Conservation (phyloP, 495 filamentous ascomycete species). For the Aspergillus bertholletiae region DNA sequence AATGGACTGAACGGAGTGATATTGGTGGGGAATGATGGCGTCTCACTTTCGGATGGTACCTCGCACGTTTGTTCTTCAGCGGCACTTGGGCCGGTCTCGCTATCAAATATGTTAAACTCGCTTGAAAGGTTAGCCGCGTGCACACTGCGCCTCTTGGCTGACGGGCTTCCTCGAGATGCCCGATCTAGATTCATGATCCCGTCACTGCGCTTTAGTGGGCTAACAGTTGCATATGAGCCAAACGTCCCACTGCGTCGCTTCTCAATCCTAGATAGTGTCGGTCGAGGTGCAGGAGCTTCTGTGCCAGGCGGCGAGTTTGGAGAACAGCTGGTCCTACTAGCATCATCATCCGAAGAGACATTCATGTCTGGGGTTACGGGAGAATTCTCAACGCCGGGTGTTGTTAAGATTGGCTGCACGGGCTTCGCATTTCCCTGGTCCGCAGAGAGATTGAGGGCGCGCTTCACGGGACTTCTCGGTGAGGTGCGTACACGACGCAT, state of each 20-base stretch:
- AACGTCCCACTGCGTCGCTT: constrained; percentile 47
- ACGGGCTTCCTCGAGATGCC: constrained; percentile 71
- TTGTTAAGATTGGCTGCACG: constrained; percentile 29
- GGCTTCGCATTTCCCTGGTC: constrained; percentile 67
- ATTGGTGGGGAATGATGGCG: constrained; percentile 19
- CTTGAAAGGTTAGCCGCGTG: constrained; percentile 59
- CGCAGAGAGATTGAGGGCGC: constrained; percentile 64
- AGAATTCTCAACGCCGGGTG: constrained; percentile 56
- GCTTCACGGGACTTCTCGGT: constrained; percentile 72
- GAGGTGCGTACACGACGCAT: constrained; percentile 58
- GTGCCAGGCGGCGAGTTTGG: constrained; percentile 38
- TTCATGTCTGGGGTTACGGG: constrained; percentile 25
- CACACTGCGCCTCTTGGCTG: constrained; percentile 81
- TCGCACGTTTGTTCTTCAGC: constrained; percentile 24
- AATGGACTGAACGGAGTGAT: constrained; percentile 36
- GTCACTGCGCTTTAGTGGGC: constrained; percentile 90
- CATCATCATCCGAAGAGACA: constrained; percentile 37
- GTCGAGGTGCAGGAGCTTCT: constrained; percentile 49
- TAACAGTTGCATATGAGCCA: constrained; percentile 57
- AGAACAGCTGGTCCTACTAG: constrained; percentile 38
- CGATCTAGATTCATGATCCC: constrained; percentile 84
- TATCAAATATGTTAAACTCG: constrained; percentile 70
- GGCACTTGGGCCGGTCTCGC: constrained; percentile 21
- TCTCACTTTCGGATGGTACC: constrained; percentile 23
- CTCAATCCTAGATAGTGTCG: constrained; percentile 40